Base-by-base conservation (phyloP, 2,329 filamentous ascomycete genomes). In the Diaporthe citriasiana region DNA sequence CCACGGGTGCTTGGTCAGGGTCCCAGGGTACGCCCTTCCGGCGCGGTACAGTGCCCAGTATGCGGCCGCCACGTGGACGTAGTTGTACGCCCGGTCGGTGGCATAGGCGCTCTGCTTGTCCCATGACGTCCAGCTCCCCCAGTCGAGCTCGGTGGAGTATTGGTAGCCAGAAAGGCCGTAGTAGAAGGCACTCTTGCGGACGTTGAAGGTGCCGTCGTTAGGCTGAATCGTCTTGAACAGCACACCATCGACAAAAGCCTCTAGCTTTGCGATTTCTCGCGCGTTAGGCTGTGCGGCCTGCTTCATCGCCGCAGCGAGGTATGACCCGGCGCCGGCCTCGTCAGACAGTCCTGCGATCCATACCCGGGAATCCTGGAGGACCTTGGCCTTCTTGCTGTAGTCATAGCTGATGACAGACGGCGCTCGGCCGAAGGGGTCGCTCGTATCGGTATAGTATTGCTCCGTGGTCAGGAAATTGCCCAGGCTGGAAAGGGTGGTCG, bases 341-440 rank as follows among this genome's bases (percentile, higher is more conserved):
- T 91, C 89, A 72, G 88, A 90, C 0, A 92, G 82, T 0, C 90
- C 90, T 0, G 89, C 85, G 6, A 91, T 87, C 89, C 89, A 91
- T 9, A 86, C 89, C 1, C 90, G 84, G 0, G 82, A 73, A 45
- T 88, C 86, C 68, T 88, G 87, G 40, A 81, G 79, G 4, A 88
- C 85, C 33, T 84, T 83, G 10, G 81, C 76, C 8, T 80, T 79
- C 3, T 76, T 84, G 80, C 85, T 89, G 78, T 81, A 87, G 77
- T 92, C 89, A 75, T 90, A 91, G 0, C 86, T 87, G 80, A 91
- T 88, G 73, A 90, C 83, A 0, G 89, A 91, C 0, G 88, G 87
- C 0, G 86, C 84, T 40, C 90, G 84, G 1, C 84, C 80, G 75
- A 91, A 91, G 0, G 88, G 87, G 72, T 91, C 90, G 0, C 84